These are phyloP conservation scores for Acacia acuminata DNA, from an alignment of 306 rosid species.

Conservation along the genomic window DNA sequence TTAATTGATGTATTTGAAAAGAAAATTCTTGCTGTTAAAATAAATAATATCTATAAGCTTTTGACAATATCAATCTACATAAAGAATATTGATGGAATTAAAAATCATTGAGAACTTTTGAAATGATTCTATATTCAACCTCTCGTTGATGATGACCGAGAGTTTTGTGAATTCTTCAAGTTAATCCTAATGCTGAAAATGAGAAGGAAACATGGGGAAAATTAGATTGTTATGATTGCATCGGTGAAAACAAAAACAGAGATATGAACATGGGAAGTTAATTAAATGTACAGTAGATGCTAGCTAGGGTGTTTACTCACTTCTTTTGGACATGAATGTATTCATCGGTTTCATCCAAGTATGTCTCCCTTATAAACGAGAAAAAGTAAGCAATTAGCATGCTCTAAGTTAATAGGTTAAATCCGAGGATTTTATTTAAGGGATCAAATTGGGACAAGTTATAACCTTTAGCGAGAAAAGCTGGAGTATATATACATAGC, in stretches of 20 bases:
- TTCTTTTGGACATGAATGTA: slow-evolving; percentile 60
- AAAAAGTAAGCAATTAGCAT: slow-evolving; percentile 26
- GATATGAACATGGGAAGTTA: neutral
- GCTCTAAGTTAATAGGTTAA: neutral
- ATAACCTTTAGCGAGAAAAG: neutral
- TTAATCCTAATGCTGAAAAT: slow-evolving; percentile 63
- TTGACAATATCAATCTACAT: neutral
- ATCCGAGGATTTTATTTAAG: neutral
- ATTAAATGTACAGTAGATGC: neutral
- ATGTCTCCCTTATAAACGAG: slow-evolving; percentile 60
- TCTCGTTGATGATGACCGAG: slow-evolving; percentile 53
- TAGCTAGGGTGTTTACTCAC: slow-evolving; percentile 40
- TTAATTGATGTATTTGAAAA: neutral
- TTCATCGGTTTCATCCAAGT: slow-evolving; percentile 80
- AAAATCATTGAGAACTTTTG: slow-evolving; percentile 27
- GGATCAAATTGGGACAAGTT: neutral
- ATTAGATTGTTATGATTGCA: neutral
- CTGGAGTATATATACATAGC: neutral
- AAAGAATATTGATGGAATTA: neutral
- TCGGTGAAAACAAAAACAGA: neutral
- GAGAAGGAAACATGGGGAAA: neutral
- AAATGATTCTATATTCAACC: slow-evolving; percentile 33
- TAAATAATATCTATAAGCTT: neutral
- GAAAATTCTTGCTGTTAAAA: neutral
- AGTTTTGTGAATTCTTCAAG: slow-evolving; percentile 42